Percentiles rank a stretch among this genome's conserved stretches.
Conservation (phyloP, 2,329 filamentous ascomycete genomes). For the Graphilbum ipis-grandicollis region DNA sequence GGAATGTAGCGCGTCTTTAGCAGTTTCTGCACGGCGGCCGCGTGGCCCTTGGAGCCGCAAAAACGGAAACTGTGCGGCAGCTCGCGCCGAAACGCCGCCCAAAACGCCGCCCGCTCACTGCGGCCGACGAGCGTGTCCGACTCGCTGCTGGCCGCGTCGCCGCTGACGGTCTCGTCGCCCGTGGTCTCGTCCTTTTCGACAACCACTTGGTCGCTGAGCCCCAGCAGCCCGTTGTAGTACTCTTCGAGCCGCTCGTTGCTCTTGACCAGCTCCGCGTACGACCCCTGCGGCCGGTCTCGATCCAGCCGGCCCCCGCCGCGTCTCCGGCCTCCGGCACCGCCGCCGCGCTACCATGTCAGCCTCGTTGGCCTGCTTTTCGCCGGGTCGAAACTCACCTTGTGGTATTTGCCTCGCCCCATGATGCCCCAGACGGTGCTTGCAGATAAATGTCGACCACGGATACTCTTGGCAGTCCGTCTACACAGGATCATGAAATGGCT, state of each 20-base stretch:
- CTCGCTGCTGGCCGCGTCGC: no score
- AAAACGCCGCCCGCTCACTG: constrained; percentile 72
- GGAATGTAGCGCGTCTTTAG: constrained; percentile 82
- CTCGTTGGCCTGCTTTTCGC: neutral
- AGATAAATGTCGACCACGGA: neutral
- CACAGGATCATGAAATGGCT: neutral
- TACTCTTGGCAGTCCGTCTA: neutral
- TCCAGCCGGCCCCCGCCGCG: neutral
- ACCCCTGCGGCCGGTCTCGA: neutral
- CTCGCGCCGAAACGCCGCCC: constrained; percentile 66
- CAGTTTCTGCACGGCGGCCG: constrained; percentile 77
- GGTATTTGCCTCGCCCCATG: neutral
- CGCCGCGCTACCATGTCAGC: neutral
- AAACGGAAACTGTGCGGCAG: constrained; percentile 96
- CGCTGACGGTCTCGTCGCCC: no score
- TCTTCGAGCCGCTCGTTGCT: constrained; percentile 70
- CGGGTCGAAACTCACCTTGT: neutral
- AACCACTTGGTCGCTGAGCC: no score
- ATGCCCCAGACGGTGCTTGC: neutral
- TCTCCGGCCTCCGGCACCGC: neutral
- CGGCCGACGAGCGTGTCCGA: no score
- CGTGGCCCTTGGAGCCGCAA: constrained; percentile 88
- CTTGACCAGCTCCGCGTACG: constrained; percentile 49
- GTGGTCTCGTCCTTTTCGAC: no score
- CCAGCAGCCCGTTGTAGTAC: constrained; percentile 67